Evolutionary conservation across 1,284 basidiomycete genomes (phyloP).

Genomic region (Pseudozyma sp.): DNA sequence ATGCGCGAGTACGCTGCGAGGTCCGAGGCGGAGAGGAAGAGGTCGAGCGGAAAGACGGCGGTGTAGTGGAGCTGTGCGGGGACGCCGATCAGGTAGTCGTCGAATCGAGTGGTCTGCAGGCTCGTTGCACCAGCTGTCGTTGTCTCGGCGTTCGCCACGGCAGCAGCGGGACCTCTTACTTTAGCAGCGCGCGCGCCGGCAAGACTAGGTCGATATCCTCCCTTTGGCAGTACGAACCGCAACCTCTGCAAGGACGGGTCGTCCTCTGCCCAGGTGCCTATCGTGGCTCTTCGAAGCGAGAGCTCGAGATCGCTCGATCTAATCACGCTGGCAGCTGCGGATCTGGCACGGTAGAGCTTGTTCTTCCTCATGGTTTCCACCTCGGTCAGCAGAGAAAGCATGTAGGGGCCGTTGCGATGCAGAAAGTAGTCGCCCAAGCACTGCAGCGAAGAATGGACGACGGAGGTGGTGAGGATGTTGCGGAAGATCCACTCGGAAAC

Average conservation of each 20-base stretch:
- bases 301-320: slow-evolving; percentile 53
- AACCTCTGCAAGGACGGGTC: slow-evolving; percentile 47
- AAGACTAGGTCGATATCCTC: slow-evolving; percentile 37
- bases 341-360: slow-evolving; percentile 71
- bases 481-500: slow-evolving; percentile 91
- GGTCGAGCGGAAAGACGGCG: slow-evolving; percentile 81
- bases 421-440: slow-evolving; percentile 77
- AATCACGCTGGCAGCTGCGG: slow-evolving; percentile 73
- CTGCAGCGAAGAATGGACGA: slow-evolving; percentile 81
- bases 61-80: slow-evolving; percentile 53
- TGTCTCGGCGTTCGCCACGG: slow-evolving; percentile 3
- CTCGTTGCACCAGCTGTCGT: background rate
- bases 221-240: slow-evolving; percentile 39
- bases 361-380: slow-evolving; percentile 79
- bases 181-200: slow-evolving; percentile 30
- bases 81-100: slow-evolving; percentile 49
- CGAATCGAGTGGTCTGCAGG: slow-evolving; percentile 35
- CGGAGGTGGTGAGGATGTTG: slow-evolving; percentile 83
- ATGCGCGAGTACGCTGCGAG: slow-evolving; percentile 80
- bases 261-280: slow-evolving; percentile 56
- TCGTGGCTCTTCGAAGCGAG: slow-evolving; percentile 44
- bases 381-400: slow-evolving; percentile 75
- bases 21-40: slow-evolving; percentile 83
- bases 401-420: slow-evolving; percentile 86
- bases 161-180: slow-evolving; percentile 19